Conservation (phyloP, 2,329 filamentous ascomycete species). For the Pseudogymnoascus verrucosus region DNA sequence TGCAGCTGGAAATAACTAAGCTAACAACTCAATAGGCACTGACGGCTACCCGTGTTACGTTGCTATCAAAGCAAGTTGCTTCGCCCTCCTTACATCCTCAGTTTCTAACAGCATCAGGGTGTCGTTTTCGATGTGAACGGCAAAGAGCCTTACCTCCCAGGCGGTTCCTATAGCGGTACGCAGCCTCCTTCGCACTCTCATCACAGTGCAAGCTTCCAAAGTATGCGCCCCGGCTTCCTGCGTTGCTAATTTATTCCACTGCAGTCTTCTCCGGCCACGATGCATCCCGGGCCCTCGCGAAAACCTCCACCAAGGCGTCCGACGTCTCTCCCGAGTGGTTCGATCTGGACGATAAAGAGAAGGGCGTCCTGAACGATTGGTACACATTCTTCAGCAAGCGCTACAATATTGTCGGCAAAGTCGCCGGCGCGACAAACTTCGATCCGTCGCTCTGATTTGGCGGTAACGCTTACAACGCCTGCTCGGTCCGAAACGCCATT, state of each 20-base stretch:
- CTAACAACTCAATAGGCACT: conserved; percentile 40
- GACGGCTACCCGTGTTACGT: conserved; percentile 60
- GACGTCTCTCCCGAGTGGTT: conserved; percentile 79
- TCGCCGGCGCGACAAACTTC: conserved; percentile 53
- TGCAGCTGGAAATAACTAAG: not conserved
- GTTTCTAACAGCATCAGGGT: conserved; percentile 46
- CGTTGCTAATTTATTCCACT: not conserved
- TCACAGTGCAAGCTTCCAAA: not conserved
- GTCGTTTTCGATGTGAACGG: conserved; percentile 90
- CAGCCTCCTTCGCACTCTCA: conserved; percentile 12
- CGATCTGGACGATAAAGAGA: conserved; percentile 76
- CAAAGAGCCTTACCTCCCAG: conserved; percentile 77
- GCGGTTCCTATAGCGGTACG: conserved; percentile 78
- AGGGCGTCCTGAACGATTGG: conserved; percentile 83
- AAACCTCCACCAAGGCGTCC: conserved; percentile 76
- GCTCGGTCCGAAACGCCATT: not conserved
- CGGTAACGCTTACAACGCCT: not conserved
- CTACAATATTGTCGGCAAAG: conserved; percentile 78
- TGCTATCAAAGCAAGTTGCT: conserved; percentile 53
- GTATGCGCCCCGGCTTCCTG: not conserved
- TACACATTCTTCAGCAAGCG: conserved; percentile 92
- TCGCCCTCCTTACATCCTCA: not conserved
- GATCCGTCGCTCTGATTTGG: not conserved
- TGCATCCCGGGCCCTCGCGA: conserved; percentile 81
- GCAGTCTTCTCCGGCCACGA: conserved; percentile 94